Percentiles rank a stretch among this genome's conserved stretches.
Evolutionary conservation across 495 filamentous ascomycete species (phyloP).

Genomic region (Tetracladium setigerum): DNA sequence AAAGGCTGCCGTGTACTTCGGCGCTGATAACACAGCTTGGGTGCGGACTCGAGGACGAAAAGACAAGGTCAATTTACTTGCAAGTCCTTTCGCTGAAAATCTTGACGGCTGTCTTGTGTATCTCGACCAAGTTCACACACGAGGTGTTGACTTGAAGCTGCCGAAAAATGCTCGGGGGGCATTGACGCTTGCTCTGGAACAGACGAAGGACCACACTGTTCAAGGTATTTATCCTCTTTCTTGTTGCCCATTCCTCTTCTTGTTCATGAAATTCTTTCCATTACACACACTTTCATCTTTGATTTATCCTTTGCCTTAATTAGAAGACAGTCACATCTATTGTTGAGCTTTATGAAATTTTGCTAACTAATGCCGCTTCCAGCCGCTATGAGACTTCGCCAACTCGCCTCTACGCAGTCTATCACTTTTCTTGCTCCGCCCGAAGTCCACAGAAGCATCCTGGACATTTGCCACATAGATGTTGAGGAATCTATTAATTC

Average conservation of each 20-base stretch:
- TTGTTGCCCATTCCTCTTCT: no score
- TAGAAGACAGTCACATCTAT: no score
- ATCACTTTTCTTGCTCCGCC: constrained; percentile 33
- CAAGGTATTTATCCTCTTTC: constrained; percentile 38
- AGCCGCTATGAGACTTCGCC: constrained; percentile 41
- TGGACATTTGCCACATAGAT: constrained; percentile 1
- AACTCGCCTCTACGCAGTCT: constrained; percentile 28
- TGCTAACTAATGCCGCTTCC: constrained; percentile 5
- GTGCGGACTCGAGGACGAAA: constrained; percentile 38
- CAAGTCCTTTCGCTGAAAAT: constrained; percentile 39
- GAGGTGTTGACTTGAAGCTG: constrained; percentile 51
- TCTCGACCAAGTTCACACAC: constrained; percentile 51
- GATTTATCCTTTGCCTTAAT: no score
- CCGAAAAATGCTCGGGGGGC: constrained; percentile 37
- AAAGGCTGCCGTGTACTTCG: constrained; percentile 38
- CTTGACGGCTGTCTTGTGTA: constrained; percentile 46
- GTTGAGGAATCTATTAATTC: constrained; percentile 11
- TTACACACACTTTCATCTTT: no score
- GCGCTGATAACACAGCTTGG: constrained; percentile 33
- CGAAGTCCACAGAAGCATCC: constrained; percentile 33
- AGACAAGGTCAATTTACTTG: constrained; percentile 28
- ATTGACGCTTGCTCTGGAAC: constrained; percentile 43
- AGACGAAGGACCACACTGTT: constrained; percentile 48
- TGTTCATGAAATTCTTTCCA: no score
- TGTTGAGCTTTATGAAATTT: no score